Conservation (phyloP, 495 filamentous ascomycete species). For the Stereocaulon alpinum region DNA sequence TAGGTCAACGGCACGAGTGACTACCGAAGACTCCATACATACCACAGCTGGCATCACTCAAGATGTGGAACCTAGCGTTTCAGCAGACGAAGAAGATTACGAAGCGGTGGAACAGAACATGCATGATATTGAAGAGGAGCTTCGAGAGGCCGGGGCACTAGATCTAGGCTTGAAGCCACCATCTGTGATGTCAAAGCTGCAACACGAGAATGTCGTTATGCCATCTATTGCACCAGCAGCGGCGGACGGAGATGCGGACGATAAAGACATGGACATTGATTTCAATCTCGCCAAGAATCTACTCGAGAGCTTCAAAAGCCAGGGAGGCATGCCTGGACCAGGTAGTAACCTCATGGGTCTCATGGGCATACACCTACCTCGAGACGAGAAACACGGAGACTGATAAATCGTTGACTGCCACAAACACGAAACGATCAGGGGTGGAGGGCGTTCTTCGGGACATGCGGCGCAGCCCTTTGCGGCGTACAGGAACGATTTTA, state of each 20-base stretch:
- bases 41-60: not conserved
- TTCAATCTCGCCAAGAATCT: constrained; percentile 84
- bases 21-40: not conserved
- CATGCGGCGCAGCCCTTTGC: not conserved
- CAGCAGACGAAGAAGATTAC: constrained; percentile 46
- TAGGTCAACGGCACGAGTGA: constrained; percentile 26
- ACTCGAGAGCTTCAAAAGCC: constrained; percentile 82
- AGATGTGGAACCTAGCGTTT: not conserved
- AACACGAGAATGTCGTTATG: constrained; percentile 24
- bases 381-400: constrained; percentile 5
- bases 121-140: constrained; percentile 69
- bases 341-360: constrained; percentile 74
- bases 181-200: not conserved
- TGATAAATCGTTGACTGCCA: not conserved
- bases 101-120: constrained; percentile 64
- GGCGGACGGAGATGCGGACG: constrained; percentile 24
- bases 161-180: constrained; percentile 32
- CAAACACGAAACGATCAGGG: not conserved
- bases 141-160: constrained; percentile 66
- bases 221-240: constrained; percentile 12
- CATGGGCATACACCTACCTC: constrained; percentile 53
- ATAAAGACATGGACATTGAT: constrained; percentile 58
- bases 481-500: not conserved
- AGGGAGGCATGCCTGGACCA: constrained; percentile 74
- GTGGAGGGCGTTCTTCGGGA: not conserved